These are phyloP conservation scores for Miscanthus lutarioriparius DNA, from an alignment of 176 grass and related monocot genomes.

Conservation along the genomic window DNA sequence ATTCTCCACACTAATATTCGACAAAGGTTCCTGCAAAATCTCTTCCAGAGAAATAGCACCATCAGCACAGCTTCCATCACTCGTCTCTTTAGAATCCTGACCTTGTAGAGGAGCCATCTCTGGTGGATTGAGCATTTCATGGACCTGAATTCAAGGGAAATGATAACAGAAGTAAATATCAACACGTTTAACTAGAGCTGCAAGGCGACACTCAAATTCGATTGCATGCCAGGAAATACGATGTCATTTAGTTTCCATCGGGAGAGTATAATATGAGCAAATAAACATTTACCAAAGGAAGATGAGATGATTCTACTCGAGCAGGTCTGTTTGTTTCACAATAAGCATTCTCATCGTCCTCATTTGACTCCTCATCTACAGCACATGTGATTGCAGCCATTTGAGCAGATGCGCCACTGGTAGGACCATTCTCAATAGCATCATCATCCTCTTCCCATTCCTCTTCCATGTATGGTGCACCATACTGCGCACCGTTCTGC, in stretches of 20 bases:
- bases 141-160: conserved; percentile 22
- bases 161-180: conserved; percentile 30
- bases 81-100: conserved; percentile 38
- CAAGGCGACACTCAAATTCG: not conserved
- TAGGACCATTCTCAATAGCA: conserved; percentile 44
- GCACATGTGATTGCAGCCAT: conserved; percentile 24
- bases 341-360: conserved; percentile 48
- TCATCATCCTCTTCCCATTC: conserved; percentile 86
- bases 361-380: conserved; percentile 49
- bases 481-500: conserved; percentile 92
- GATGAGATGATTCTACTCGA: conserved; percentile 27
- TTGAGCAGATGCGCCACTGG: not conserved
- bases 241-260: not conserved
- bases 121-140: conserved; percentile 21
- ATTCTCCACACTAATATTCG: conserved; percentile 28
- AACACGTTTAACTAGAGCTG: not conserved
- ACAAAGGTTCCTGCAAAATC: conserved; percentile 47
- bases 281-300: conserved; percentile 19
- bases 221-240: not conserved
- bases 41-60: conserved; percentile 53
- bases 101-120: conserved; percentile 23
- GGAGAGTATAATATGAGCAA: not conserved
- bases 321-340: conserved; percentile 46
- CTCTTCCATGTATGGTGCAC: conserved; percentile 88
- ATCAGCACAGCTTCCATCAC: conserved; percentile 14